Percentiles rank a stretch among this genome's conserved stretches.
These are phyloP conservation scores for Hawksworthiomyces lignivorus DNA, from an alignment of 2,329 filamentous ascomycete species.

Conservation along the genomic window DNA sequence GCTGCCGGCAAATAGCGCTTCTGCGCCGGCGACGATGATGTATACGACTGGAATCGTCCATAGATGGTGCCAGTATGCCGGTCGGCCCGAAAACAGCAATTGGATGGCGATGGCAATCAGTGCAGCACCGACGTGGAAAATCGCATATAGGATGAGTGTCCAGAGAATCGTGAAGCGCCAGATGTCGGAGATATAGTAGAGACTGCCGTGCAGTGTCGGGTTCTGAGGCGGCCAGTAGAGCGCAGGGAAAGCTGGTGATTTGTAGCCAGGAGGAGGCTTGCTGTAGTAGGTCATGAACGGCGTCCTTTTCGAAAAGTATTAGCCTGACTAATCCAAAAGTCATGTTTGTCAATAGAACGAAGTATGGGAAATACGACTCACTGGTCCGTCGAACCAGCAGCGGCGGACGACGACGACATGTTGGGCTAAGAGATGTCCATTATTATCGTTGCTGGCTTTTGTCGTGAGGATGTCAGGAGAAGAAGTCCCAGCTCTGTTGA, in stretches of 20 bases:
- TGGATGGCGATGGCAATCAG: slow-evolving; percentile 67
- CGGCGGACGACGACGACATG: slow-evolving; percentile 3
- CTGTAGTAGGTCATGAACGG: slow-evolving; percentile 6
- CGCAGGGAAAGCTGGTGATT: slow-evolving; percentile 66
- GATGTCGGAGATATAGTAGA: slow-evolving; percentile 70
- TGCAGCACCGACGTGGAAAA: slow-evolving; percentile 66
- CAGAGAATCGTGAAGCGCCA: slow-evolving; percentile 84
- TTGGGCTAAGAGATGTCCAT: neutral
- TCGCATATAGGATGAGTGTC: slow-evolving; percentile 72
- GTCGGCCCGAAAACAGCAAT: slow-evolving; percentile 39
- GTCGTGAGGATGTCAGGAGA: no score
- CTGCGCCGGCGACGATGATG: slow-evolving; percentile 60
- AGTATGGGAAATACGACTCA: neutral
- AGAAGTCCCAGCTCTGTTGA: no score
- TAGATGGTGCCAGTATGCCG: slow-evolving; percentile 50
- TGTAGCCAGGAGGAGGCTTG: slow-evolving; percentile 48
- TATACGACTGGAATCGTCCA: slow-evolving; percentile 70
- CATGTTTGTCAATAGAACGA: neutral
- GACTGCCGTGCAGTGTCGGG: slow-evolving; percentile 40
- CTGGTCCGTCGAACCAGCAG: neutral
- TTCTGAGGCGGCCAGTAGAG: slow-evolving; percentile 65
- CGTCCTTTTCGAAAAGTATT: neutral
- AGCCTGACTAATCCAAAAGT: no score
- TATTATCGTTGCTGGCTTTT: neutral
- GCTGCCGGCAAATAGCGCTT: slow-evolving; percentile 73